Base-by-base conservation (phyloP, 371 early-diverging fungal species). In the Lichtheimia hyalospora region DNA sequence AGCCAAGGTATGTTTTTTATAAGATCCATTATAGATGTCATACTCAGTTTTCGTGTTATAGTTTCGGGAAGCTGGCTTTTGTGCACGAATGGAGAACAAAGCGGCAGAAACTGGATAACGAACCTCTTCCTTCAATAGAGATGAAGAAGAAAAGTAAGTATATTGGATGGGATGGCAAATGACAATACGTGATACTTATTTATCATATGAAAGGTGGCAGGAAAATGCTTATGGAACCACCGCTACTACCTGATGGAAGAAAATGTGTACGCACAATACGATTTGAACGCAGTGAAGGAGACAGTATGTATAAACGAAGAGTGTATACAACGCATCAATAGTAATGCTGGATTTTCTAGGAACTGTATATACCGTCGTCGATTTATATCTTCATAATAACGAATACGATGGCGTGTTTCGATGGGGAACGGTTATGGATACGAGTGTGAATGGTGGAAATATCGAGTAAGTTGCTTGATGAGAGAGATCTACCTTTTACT, bases 1-100 rank as follows among this genome's bases (percentile, higher is more conserved):
- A 75, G 25, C 79, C 77, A 43, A 64, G 69, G 65, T 61, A 46
- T 21, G 42, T 43, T 6, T n/a, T 10, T 34, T 34, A 34, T 34
- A 34, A 8, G 34, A 34, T 34, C 10, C 10, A 10, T 34, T 34
- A 8, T 5, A 8, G 2, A 34, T 34, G 34, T 8, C 34, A 39
- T 41, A 16, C 49, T 25, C 50, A 4, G 6, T 44, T 39, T n/a
- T 65, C 28, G 12, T 3, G 13, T 25, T 14, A 57, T 28, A 84
- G 79, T 43, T 85, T 85, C 70, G 79, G 82, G 25, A 80, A 83
- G 43, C 74, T 85, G 25, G 81, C 86, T 6, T 85, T 83, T 73
- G 74, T 84, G 54, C 83, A 82, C 51, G 84, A 85, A 46, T 85
- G 86, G 86, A 70, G 83, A 53, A 61, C 69, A 43, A 85, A 84